Conservation (phyloP, 352 stramenopile species). For the Phytopythium montanum region DNA sequence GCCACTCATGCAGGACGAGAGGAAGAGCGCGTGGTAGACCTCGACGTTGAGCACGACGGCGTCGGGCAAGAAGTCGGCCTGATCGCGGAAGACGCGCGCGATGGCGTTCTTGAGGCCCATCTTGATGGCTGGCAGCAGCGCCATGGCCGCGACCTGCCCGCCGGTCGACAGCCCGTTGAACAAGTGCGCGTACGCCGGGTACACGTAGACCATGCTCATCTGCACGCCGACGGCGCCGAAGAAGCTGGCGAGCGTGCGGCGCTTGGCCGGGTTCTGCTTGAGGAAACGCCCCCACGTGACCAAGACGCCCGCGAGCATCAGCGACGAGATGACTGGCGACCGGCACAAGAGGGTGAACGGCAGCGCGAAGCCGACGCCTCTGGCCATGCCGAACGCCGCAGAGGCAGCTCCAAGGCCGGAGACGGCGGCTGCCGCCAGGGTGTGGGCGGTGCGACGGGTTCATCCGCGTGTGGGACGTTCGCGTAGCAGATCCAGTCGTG, state of each 20-base stretch:
- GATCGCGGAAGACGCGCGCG: conserved; percentile 10
- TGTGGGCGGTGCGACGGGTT: conserved; percentile 71
- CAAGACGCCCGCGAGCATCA: conserved; percentile 18
- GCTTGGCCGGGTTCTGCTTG: conserved; percentile 10
- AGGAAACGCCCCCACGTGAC: conserved; percentile 21
- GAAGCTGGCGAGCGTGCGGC: conserved; percentile 11
- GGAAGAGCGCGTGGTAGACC: conserved; percentile 22
- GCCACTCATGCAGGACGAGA: conserved; percentile 20
- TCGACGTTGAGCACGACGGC: conserved; percentile 28
- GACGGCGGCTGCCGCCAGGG: conserved; percentile 15
- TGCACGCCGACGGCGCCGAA: not conserved
- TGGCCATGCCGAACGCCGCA: conserved; percentile 22
- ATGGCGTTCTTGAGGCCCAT: conserved; percentile 23
- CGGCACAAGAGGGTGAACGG: conserved; percentile 27
- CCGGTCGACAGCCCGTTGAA: conserved; percentile 9
- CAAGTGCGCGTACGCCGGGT: conserved; percentile 20
- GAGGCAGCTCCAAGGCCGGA: conserved; percentile 13
- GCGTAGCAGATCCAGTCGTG: conserved; percentile 89
- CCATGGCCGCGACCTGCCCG: conserved; percentile 11
- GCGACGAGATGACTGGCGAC: conserved; percentile 11
- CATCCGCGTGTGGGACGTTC: conserved; percentile 95
- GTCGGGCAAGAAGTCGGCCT: conserved; percentile 16
- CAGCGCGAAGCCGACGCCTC: conserved; percentile 33
- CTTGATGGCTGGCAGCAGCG: conserved; percentile 21
- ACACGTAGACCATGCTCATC: conserved; percentile 9